phyloP scores from a whole-genome alignment of 1,284 basidiomycete species.

The Puccinia sorghi region DNA sequence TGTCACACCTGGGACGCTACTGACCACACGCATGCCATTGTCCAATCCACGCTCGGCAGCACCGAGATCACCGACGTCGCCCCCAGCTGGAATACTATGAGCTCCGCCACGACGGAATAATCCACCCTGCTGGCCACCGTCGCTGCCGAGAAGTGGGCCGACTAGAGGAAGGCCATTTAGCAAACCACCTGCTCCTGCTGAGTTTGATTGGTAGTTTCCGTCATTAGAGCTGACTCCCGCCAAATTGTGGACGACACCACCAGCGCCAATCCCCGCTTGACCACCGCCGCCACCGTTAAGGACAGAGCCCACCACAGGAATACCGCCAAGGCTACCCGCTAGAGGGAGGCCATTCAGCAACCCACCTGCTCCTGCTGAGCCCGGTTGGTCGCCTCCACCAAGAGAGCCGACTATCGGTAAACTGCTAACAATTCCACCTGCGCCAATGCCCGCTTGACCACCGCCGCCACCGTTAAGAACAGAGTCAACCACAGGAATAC shows the following conservation, averaged over 20 bases:
- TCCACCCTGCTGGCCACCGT: neutral
- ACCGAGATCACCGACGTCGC: neutral
- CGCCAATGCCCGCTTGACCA: neutral
- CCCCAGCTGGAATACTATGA: neutral
- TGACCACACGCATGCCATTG: neutral
- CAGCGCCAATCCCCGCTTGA: neutral
- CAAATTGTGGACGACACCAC: neutral
- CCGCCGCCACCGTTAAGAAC: neutral
- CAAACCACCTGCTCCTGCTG: neutral
- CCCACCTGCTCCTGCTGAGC: neutral
- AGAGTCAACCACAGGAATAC: neutral
- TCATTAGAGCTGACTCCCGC: neutral
- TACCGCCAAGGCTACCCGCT: neutral
- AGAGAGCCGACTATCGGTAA: too few relatives aligned
- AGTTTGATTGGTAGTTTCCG: neutral
- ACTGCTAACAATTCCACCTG: neutral
- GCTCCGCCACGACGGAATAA: neutral
- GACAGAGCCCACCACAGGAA: neutral
- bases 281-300: neutral
- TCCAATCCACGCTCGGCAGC: too few relatives aligned
- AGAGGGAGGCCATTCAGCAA: neutral
- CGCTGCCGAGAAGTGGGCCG: constrained; percentile 1
- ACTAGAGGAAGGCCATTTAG: neutral
- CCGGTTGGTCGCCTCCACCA: neutral
- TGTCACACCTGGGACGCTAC: neutral